These are phyloP conservation scores for Gossypium thurberi DNA, from an alignment of 345 rosid genomes.

Conservation along the genomic window DNA sequence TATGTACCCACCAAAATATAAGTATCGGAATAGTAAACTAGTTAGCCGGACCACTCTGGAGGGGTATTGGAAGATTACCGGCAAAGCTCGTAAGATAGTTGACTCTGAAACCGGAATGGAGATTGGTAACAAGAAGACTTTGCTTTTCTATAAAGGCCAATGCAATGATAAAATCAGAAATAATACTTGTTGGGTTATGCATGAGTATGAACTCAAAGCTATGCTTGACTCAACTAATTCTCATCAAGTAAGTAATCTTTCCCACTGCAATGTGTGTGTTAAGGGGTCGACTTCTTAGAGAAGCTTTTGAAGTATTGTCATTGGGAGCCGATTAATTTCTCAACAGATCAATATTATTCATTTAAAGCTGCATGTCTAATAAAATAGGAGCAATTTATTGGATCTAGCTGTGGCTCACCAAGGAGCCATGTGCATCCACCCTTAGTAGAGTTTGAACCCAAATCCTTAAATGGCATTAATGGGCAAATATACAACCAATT, in stretches of 20 bases:
- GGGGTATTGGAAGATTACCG: slow-evolving; percentile 17
- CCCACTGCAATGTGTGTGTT: neutral
- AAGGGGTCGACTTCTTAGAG: no score
- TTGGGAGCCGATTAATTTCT: no score
- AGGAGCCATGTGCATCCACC: no score
- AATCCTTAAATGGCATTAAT: no score
- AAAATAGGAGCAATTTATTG: no score
- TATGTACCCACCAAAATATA: neutral
- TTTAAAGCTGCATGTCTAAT: no score
- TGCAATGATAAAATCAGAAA: neutral
- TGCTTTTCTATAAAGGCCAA: slow-evolving; percentile 8
- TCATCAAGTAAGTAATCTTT: slow-evolving; percentile 2
- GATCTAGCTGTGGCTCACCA: no score
- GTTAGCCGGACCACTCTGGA: neutral
- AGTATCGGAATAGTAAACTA: neutral
- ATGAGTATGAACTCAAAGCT: slow-evolving; percentile 3
- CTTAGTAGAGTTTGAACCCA: no score
- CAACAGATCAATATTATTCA: no score
- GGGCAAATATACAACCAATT: no score
- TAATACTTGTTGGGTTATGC: slow-evolving; percentile 7
- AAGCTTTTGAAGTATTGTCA: no score
- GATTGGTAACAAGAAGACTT: slow-evolving; percentile 14
- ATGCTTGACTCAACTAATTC: neutral
- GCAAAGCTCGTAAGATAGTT: slow-evolving; percentile 6
- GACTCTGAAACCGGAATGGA: neutral